Evolutionary conservation across 1,139 yeast genomes (phyloP).

Genomic region (Blastobotrys buckinghamii): DNA sequence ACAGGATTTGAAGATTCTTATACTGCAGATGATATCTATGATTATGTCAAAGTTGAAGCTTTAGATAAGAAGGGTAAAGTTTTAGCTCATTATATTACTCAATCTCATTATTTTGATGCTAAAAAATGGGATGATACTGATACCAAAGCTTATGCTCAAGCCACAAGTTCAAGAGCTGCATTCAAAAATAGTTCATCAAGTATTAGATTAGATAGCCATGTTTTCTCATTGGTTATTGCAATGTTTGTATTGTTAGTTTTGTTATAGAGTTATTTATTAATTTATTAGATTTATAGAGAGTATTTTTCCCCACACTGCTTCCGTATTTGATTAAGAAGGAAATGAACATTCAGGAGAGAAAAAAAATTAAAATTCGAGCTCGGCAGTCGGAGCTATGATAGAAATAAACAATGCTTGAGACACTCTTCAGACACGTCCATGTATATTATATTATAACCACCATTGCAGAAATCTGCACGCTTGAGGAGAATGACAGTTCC

Average conservation of each 20-base stretch:
- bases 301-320: no score
- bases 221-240: not conserved
- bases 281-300: no score
- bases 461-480: no score
- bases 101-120: not conserved
- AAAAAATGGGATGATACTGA: not conserved
- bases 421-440: no score
- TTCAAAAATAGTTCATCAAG: not conserved
- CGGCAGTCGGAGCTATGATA: no score
- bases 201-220: not conserved
- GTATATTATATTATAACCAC: no score
- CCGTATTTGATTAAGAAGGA: no score
- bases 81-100: not conserved
- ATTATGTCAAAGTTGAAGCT: constrained; percentile 1
- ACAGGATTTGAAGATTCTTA: constrained; percentile 1
- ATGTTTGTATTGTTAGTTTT: not conserved
- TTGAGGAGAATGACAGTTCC: no score
- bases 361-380: no score
- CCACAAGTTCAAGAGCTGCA: not conserved
- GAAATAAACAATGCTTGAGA: no score
- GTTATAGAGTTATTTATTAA: no score
- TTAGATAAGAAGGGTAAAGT: not conserved
- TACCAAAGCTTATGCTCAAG: not conserved
- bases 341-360: no score
- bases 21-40: constrained; percentile 1